Base-by-base conservation (phyloP, 1,284 basidiomycete species). In the Marasmius tenuissimus region DNA sequence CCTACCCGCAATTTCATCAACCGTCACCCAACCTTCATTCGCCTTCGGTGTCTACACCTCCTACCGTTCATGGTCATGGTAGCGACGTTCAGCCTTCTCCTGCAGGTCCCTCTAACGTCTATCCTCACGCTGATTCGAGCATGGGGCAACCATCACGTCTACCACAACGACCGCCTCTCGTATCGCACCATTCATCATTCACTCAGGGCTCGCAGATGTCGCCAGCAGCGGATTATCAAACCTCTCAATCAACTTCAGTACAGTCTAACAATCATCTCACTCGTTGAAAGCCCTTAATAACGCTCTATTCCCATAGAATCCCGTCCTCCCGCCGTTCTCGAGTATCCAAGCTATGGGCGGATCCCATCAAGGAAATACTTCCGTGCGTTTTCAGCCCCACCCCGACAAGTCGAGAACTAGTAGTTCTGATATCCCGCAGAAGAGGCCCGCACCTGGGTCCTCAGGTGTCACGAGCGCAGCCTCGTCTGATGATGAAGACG, bases 401-500 rank as follows among this genome's bases (percentile, higher is more conserved):
- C 22, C 38, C 60, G 74, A 77, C 58, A 64, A 67, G 53, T 65
- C 73, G 59, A 76, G 79, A 70, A 77, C 77, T 37, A 16, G 35
- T 18, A 3, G 12, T 35, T n/a, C 52, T 54, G 38, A 54, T 37
- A 38, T 37, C 38, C n/a, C 34, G n/a, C 52, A 81, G 60, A 91
- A 90, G 74, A 81, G 90, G 62, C 78, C 82, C 33, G 82, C 85
- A 52, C 82, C 85, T 1, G 72, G 78, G 3, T 81, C 85, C 8
- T 88, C 89, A 0, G 86, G 84, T 68, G 83, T 85, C 59, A 86
- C 87, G 4, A 92, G 89, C 65, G 85, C 88, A 12, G 86, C 92
- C 72, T 92, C 90, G 2, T 90, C 91, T 42, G 92, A 93, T 69
- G 72, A 85, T 39, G 88, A 91, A 58, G 89, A 86, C 48, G 85